A percentile compares a stretch with the other conserved stretches of the same genome.
Conservation (phyloP, 495 filamentous ascomycete species). For the Hypoxylon cercidicola region DNA sequence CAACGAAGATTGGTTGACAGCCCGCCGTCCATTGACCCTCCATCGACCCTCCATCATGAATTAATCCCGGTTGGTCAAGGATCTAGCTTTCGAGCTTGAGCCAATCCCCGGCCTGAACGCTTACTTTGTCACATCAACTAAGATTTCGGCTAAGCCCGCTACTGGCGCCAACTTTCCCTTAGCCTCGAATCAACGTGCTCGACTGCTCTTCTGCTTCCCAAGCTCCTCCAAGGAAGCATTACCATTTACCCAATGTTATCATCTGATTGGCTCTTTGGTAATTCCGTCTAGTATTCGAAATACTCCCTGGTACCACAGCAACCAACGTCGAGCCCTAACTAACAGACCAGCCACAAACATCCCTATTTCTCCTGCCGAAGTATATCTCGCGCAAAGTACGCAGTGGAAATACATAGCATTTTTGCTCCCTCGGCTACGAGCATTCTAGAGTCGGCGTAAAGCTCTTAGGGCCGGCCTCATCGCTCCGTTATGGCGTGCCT, state of each 20-base stretch:
- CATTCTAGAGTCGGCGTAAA: slow-evolving; percentile 31
- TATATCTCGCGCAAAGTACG: slow-evolving; percentile 15
- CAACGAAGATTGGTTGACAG: slow-evolving; percentile 43
- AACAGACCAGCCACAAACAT: slow-evolving; percentile 29
- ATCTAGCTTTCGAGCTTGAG: slow-evolving; percentile 41
- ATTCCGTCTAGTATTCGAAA: slow-evolving; percentile 27
- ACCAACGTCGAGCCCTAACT: slow-evolving; percentile 34
- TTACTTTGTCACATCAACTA: slow-evolving; percentile 48
- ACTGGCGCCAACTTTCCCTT: slow-evolving; percentile 41
- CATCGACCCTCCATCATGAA: slow-evolving; percentile 36
- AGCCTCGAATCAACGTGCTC: slow-evolving; percentile 41
- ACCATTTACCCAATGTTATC: slow-evolving; percentile 12
- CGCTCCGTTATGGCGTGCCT: slow-evolving; percentile 9
- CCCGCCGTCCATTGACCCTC: neutral
- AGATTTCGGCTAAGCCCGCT: slow-evolving; percentile 38
- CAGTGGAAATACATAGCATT: slow-evolving; percentile 12
- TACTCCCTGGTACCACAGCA: slow-evolving; percentile 38
- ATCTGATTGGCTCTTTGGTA: slow-evolving; percentile 27
- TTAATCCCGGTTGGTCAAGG: slow-evolving; percentile 38
- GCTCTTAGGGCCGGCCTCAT: slow-evolving; percentile 17
- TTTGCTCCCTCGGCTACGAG: slow-evolving; percentile 9
- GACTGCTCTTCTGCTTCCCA: slow-evolving; percentile 16
- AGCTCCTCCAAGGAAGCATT: slow-evolving; percentile 16
- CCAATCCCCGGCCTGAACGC: slow-evolving; percentile 41
- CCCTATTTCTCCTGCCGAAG: slow-evolving; percentile 24